phyloP scores from a whole-genome alignment of 2,329 filamentous ascomycete genomes.

The Fusarium sublunatum region DNA sequence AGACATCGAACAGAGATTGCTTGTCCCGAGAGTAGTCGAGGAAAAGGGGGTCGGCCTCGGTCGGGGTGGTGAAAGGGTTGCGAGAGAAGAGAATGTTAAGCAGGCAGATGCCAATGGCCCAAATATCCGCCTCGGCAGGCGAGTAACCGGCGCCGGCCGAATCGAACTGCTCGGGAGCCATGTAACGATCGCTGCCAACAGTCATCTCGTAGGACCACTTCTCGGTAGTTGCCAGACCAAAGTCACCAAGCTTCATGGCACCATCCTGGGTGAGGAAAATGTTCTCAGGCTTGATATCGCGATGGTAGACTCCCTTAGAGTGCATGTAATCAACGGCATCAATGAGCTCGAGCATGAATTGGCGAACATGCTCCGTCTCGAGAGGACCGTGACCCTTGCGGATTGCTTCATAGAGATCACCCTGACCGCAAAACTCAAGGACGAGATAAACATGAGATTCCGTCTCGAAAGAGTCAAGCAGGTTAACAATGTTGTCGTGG shows the following conservation, averaged over 20 bases:
- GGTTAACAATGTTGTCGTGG: conserved; percentile 93
- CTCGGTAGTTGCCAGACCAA: conserved; percentile 90
- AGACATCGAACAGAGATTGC: conserved; percentile 96
- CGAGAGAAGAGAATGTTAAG: conserved; percentile 96
- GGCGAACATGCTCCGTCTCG: conserved; percentile 95
- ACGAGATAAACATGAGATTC: conserved; percentile 90
- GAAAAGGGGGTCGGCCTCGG: conserved; percentile 90
- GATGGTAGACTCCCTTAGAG: conserved; percentile 89
- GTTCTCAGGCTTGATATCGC: conserved; percentile 99
- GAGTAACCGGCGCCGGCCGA: conserved; percentile 89
- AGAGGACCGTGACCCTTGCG: conserved; percentile 86
- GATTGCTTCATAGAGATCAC: conserved; percentile 97
- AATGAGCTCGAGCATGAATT: conserved; percentile 95
- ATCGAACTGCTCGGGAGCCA: conserved; percentile 98
- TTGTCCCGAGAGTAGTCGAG: conserved; percentile 93
- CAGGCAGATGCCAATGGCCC: conserved; percentile 96
- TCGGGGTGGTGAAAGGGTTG: conserved; percentile 94
- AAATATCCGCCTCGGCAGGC: conserved; percentile 92
- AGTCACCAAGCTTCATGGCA: conserved; percentile 95
- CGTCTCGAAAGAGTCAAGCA: conserved; percentile 92
- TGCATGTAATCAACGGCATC: conserved; percentile 92
- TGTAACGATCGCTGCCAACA: conserved; percentile 97
- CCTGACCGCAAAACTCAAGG: conserved; percentile 93
- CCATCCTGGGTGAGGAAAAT: conserved; percentile 92
- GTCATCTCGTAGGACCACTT: conserved; percentile 92